These are phyloP conservation scores for Rubroboletus pulcherrimus DNA, from an alignment of 768 basidiomycete genomes.

Conservation along the genomic window DNA sequence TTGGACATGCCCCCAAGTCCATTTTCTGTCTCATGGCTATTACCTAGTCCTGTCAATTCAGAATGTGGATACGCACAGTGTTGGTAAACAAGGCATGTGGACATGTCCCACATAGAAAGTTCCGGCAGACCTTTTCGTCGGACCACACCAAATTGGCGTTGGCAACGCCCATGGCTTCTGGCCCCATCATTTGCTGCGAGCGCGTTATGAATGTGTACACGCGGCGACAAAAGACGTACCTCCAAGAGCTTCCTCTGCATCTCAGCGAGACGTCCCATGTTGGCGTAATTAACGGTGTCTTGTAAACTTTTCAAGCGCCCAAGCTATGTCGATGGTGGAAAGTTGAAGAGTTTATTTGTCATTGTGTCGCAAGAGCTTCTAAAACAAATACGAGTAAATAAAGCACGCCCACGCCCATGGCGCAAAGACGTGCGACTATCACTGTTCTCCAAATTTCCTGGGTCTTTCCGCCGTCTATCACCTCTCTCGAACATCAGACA, in stretches of 20 bases:
- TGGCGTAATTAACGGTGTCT: conserved; percentile 21
- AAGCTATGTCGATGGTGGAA: neutral
- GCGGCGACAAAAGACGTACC: conserved; percentile 41
- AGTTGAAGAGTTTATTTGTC: conserved; percentile 26
- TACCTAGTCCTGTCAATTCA: neutral
- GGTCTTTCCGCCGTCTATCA: neutral
- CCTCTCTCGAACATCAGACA: neutral
- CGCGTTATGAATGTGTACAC: neutral
- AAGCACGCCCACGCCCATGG: conserved; percentile 1
- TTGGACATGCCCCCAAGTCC: conserved; percentile 97
- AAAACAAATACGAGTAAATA: conserved; percentile 27
- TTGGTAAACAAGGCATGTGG: conserved; percentile 97
- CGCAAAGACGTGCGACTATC: too few species aligned
- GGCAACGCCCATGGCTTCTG: conserved; percentile 96
- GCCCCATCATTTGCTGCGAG: conserved; percentile 98
- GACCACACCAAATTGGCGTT: conserved; percentile 91
- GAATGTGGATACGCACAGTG: conserved; percentile 59
- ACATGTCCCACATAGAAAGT: conserved; percentile 98
- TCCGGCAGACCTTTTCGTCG: conserved; percentile 97
- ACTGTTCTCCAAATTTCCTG: neutral
- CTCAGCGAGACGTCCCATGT: conserved; percentile 93
- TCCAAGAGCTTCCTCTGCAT: conserved; percentile 93
- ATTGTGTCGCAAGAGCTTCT: conserved; percentile 25
- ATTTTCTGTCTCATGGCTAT: conserved; percentile 64
- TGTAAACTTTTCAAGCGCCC: neutral